These are phyloP conservation scores for Phialophora tarda DNA, from an alignment of 2,329 filamentous ascomycete genomes.

Conservation along the genomic window DNA sequence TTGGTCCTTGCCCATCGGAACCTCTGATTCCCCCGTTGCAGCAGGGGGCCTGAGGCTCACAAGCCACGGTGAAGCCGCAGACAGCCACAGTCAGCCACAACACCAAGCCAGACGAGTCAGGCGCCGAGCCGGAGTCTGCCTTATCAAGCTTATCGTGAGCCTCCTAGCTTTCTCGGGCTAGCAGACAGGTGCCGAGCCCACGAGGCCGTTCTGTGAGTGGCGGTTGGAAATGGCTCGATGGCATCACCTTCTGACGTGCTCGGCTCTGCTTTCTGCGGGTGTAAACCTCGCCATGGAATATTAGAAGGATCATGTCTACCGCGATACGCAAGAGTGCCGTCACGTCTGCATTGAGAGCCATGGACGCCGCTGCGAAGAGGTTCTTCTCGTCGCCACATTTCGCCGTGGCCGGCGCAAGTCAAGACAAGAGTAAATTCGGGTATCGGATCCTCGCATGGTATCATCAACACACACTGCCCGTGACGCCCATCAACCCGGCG, in stretches of 20 bases:
- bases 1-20: background rate
- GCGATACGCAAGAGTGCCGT: background rate
- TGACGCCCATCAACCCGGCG: slow-evolving; percentile 82
- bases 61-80: slow-evolving; percentile 19
- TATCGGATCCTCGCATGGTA: slow-evolving; percentile 87
- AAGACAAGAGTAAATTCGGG: slow-evolving; percentile 83
- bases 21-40: slow-evolving; percentile 8
- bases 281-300: background rate
- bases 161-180: slow-evolving; percentile 1
- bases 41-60: slow-evolving; percentile 18
- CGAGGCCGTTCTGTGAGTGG: background rate
- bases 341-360: slow-evolving; percentile 42
- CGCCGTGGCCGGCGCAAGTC: slow-evolving; percentile 88
- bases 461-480: slow-evolving; percentile 73
- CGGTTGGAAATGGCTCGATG: background rate
- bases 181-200: background rate
- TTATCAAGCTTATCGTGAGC: slow-evolving; percentile 14
- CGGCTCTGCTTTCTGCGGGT: too few relatives aligned
- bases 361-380: slow-evolving; percentile 72
- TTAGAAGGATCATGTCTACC: background rate
- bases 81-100: slow-evolving; percentile 14
- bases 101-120: slow-evolving; percentile 16
- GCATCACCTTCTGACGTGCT: background rate
- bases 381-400: slow-evolving; percentile 84
- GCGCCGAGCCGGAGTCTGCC: slow-evolving; percentile 25